Conservation (phyloP, 106 monocot species). For the Dendrobium catenatum region DNA sequence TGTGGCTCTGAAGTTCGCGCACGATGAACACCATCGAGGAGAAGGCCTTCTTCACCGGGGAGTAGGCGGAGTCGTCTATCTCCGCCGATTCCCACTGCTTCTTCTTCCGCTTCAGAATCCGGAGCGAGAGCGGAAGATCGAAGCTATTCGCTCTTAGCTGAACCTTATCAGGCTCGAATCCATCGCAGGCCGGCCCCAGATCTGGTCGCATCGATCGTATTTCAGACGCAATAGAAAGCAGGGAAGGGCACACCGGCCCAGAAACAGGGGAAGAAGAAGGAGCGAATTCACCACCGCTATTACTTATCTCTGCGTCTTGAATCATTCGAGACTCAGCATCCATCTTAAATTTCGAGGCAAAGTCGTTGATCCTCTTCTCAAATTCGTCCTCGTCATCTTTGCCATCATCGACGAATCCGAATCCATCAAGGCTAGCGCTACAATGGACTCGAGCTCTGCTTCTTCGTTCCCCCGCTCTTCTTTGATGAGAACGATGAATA, state of each 20-base stretch:
- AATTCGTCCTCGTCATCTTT: slow-evolving; percentile 37
- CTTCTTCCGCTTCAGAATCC: too few relatives aligned
- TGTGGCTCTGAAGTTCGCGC: slow-evolving; percentile 59
- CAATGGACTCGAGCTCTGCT: background rate
- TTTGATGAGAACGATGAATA: background rate
- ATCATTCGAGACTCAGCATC: background rate
- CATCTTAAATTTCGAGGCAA: slow-evolving; percentile 1
- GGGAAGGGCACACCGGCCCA: background rate
- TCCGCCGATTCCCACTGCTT: too few relatives aligned
- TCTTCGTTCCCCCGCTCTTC: background rate
- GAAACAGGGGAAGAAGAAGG: background rate
- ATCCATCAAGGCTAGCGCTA: slow-evolving; percentile 19
- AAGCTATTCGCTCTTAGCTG: slow-evolving; percentile 31
- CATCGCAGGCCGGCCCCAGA: slow-evolving; percentile 3
- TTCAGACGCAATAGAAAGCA: background rate
- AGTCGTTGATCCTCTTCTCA: slow-evolving; percentile 22
- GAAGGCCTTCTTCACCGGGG: slow-evolving; percentile 53
- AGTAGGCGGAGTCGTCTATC: slow-evolving; percentile 24
- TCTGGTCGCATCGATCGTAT: background rate
- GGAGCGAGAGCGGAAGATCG: background rate
- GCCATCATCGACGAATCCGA: slow-evolving; percentile 1
- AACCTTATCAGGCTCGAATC: slow-evolving; percentile 16
- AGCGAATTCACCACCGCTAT: background rate
- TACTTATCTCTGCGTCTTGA: slow-evolving; percentile 4
- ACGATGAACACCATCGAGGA: slow-evolving; percentile 75